Evolutionary conservation across 768 basidiomycete genomes (phyloP), one percentile per base, ranked within the genome.

Genomic region (Auricularia sp.): DNA sequence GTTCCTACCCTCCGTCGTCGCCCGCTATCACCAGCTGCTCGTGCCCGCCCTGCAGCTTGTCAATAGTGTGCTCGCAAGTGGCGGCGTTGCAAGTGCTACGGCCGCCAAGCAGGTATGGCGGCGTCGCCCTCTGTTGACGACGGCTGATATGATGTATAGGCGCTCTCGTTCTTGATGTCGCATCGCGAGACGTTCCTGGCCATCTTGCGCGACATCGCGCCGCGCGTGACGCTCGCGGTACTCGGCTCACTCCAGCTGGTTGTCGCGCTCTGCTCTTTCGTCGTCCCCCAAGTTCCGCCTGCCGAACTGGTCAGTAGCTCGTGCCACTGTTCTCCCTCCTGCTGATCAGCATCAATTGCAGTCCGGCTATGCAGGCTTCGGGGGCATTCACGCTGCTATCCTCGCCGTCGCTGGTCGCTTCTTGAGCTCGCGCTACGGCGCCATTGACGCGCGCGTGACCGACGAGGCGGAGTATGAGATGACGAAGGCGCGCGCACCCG

Each of bases 1-100:
- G n/a, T 94, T 95, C 80, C 79, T 95, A 11, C 93, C 93, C 3
- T 88, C 90, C 0, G 90, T 90, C 1, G 82, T 93, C 21, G 87
- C 90, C 64, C 85, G 96, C 42, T 94, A 97, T 72, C 94, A 97
- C 70, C 94, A 97, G 70, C 75, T 97, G 1, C 82, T 97, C 69
- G 84, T 94, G 76, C 94, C 93, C 0, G 87, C 89, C 3, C 73
- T 98, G 51, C 94, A 97, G 73, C 80, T 97, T 21, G 81, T 91
- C 13, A 82, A 86, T 64, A 87, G 85, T 7, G 83, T 92, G 64
- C 76, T 96, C 36, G 85, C 92, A 3, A 88, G 88, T n/a, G 74
- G 94, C 10, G 89, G 91, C 13, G 77, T 79, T 21, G 83, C 83
- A 62, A 89, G 92, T 67, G 73, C 81, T 2, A 85, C 85, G 0